Conservation (phyloP, 768 basidiomycete species). For the Boletus barrowsii region DNA sequence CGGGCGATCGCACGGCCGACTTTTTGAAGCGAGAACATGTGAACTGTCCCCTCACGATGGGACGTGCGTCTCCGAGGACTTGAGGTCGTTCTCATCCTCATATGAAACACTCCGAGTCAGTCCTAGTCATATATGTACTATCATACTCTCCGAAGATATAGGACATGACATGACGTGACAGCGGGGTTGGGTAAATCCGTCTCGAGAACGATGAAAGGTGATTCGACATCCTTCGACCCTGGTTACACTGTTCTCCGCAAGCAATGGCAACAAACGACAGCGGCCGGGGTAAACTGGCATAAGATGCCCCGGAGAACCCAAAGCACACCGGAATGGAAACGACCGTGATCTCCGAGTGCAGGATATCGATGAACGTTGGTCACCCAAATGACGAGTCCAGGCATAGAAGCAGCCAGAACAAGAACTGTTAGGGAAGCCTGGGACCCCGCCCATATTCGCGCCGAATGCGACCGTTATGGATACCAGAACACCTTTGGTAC, state of each 20-base stretch:
- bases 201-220: no score
- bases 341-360: neutral
- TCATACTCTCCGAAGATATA: conserved; percentile 6
- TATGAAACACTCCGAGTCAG: conserved; percentile 18
- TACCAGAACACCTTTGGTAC: no score
- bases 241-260: conserved; percentile 12
- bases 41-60: neutral
- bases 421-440: neutral
- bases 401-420: neutral
- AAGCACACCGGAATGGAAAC: conserved; percentile 1
- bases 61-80: conserved; percentile 17
- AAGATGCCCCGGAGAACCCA: neutral
- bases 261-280: neutral
- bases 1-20: neutral
- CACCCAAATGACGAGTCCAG: neutral
- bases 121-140: neutral
- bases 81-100: neutral
- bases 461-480: no score
- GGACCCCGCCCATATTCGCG: no score
- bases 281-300: neutral
- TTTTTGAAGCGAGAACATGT: neutral
- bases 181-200: no score
- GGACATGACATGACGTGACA: neutral
- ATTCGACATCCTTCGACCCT: conserved; percentile 1
- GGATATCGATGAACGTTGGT: neutral